These are phyloP conservation scores for Viola pubescens DNA, from an alignment of 441 rosid genomes.

Conservation along the genomic window DNA sequence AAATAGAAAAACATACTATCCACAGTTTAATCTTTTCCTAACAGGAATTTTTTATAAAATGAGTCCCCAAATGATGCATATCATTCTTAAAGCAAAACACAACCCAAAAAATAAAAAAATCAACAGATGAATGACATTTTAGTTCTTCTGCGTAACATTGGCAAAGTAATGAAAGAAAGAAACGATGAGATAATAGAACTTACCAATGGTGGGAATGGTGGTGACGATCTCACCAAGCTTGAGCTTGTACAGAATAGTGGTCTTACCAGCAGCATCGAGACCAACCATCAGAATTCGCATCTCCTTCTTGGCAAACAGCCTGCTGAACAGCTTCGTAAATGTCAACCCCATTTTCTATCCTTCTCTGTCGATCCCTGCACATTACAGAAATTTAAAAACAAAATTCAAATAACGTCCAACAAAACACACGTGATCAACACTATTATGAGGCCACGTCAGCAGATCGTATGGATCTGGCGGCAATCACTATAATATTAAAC, in stretches of 20 bases:
- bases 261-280: constrained; percentile 93
- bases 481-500: not conserved
- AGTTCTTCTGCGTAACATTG: too few species aligned
- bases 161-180: too few species aligned
- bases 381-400: constrained; percentile 8
- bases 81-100: too few species aligned
- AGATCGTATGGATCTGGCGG: constrained; percentile 26
- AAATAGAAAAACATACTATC: too few species aligned
- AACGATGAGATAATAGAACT: constrained; percentile 9
- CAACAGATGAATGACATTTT: too few species aligned
- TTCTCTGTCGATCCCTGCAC: constrained; percentile 24
- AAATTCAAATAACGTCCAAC: not conserved
- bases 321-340: constrained; percentile 68
- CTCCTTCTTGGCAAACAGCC: constrained; percentile 82
- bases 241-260: constrained; percentile 79
- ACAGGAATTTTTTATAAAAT: too few species aligned
- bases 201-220: constrained; percentile 80
- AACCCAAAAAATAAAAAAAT: too few species aligned
- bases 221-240: constrained; percentile 89
- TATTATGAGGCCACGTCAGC: not conserved
- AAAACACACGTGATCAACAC: not conserved
- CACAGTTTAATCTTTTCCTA: too few species aligned
- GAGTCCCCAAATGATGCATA: too few species aligned
- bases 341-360: constrained; percentile 52
- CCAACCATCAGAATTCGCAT: constrained; percentile 91